Base-by-base conservation (phyloP, 805 yeast species). In the Candida corydali region DNA sequence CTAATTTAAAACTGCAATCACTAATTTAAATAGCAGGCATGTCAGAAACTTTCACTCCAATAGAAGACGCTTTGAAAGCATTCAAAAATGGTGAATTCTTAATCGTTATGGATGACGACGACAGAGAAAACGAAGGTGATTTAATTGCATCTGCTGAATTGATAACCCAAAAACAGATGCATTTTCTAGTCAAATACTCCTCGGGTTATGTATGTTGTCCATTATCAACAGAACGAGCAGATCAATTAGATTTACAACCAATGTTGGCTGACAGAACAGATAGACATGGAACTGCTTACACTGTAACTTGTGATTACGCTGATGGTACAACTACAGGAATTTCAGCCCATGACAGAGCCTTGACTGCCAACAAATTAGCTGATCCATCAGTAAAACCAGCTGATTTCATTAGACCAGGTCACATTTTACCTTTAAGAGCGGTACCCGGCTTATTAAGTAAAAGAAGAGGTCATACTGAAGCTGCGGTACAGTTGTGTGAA, bases 91-190 rank as follows among this genome's bases (percentile, higher is more conserved):
- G 94, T 20, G 85, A 87, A 58, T 88, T 91, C 52, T 70, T 93
- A 32, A 76, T 93, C 32, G 98, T 93, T n/a, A 84, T 93, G 85
- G 99, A 93, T 59, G 96, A 93, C 55, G 97, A 87, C 59, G 75
- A 75, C 54, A 80, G 99, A 50, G 99, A 93, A 61, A 93, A 93
- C 59, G 99, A 93, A 65, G 99, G 98, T 36, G 99, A 93, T 57
- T 70, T 93, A 53, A 87, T 93, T 49, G 81, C 86, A 33, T 94
- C 98, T n/a, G 99, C 96, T 26, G 78, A 83, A 46, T 69, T 69
- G 37, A 70, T 80, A 47, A 84, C 95, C 27, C 78, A 84, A 30
- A 81, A 81, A 52, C 78, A 88, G 47, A 87, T 93, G 96, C 98
- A 98, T 2, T 93, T 93, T 52, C 65, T 93, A 44, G 95, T 93